Percentiles rank a stretch among this genome's conserved stretches.
phyloP scores from a whole-genome alignment of 2,329 filamentous ascomycete species.

The Pseudogymnoascus sp. region DNA sequence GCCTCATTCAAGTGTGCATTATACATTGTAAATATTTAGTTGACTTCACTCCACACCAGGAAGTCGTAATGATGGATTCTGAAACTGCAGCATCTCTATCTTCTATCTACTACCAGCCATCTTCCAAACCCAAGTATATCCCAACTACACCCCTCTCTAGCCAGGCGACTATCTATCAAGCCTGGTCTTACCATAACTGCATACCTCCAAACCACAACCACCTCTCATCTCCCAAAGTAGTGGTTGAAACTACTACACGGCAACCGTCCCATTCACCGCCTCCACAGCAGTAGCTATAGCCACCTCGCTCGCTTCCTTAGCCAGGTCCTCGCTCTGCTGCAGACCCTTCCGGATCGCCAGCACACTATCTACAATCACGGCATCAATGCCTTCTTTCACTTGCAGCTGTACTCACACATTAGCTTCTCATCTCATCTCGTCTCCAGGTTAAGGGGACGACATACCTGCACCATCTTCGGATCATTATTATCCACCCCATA shows the following conservation, averaged over 20 bases:
- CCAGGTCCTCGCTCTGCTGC: neutral
- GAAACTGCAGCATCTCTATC: neutral
- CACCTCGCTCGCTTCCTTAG: neutral
- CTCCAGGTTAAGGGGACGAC: conserved; percentile 23
- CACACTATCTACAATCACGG: conserved; percentile 94
- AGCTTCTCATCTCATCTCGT: conserved; percentile 4
- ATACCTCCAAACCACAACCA: neutral
- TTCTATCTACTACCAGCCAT: neutral
- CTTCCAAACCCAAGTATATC: neutral
- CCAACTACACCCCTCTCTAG: neutral
- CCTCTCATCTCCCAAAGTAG: too few species aligned
- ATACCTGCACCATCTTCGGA: conserved; percentile 72
- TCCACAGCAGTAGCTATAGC: neutral
- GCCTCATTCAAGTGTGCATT: too few species aligned
- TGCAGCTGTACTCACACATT: conserved; percentile 40
- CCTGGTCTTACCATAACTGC: neutral
- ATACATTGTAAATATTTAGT: neutral
- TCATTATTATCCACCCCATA: conserved; percentile 93
- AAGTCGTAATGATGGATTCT: neutral
- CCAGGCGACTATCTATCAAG: neutral
- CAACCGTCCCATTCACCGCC: neutral
- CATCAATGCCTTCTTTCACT: conserved; percentile 92
- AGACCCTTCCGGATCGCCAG: conserved; percentile 87
- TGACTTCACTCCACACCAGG: neutral
- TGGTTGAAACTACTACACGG: neutral